A percentile compares a stretch with the other conserved stretches of the same genome.
Evolutionary conservation across 1,284 basidiomycete species (phyloP).

Genomic region (Moesziomyces antarcticus): DNA sequence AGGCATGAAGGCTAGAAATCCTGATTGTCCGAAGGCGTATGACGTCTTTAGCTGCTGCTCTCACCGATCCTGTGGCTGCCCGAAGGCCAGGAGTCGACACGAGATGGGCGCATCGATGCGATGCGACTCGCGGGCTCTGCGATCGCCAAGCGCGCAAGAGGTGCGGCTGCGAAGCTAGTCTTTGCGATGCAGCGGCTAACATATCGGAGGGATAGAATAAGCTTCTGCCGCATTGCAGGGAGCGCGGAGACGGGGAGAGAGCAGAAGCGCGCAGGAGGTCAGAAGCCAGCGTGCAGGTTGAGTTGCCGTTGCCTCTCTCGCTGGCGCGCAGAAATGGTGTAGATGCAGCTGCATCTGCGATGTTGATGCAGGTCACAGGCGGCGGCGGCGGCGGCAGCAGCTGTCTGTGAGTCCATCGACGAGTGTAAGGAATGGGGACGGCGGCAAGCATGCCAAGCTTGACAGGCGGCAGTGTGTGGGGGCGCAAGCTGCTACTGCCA

Average conservation of each 20-base stretch:
- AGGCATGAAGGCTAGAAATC: not conserved
- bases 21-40: slow-evolving; percentile 5
- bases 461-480: slow-evolving; percentile 3
- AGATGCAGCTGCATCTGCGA: too few relatives aligned
- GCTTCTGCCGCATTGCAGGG: slow-evolving; percentile 20
- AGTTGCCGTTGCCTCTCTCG: too few relatives aligned
- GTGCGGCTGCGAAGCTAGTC: too few relatives aligned
- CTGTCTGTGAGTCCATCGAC: too few relatives aligned
- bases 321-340: slow-evolving; percentile 18
- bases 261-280: not conserved
- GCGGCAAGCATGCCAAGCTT: slow-evolving; percentile 10
- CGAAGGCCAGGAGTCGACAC: too few relatives aligned
- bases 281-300: too few relatives aligned
- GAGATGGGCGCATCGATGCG: too few relatives aligned
- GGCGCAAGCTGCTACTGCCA: not conserved
- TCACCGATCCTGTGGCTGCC: too few relatives aligned
- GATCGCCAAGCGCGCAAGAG: not conserved
- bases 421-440: not conserved
- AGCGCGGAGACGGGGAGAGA: not conserved
- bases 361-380: too few relatives aligned
- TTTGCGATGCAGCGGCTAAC: slow-evolving; percentile 1
- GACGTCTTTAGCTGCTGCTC: slow-evolving; percentile 6
- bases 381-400: too few relatives aligned
- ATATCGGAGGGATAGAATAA: slow-evolving; percentile 17
- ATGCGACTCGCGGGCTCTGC: not conserved